Evolutionary conservation across 2,329 filamentous ascomycete species (phyloP), one percentile per base, ranked within the genome.

Genomic region (Calonectria hawksworthii): DNA sequence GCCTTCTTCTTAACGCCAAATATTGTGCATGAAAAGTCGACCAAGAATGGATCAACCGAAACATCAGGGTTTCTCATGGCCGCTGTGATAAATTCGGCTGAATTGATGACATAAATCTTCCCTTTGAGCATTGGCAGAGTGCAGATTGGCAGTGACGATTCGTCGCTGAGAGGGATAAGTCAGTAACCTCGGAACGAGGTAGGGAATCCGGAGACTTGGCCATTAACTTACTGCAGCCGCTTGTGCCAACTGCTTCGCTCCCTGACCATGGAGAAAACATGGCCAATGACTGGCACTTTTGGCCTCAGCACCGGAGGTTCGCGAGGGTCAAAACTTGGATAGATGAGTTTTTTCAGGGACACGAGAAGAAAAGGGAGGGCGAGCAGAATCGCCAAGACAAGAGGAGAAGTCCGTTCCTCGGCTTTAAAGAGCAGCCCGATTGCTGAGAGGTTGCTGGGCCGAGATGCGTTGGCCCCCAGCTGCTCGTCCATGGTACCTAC

Each of bases 31-130:
- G 78, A 64, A 0, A 86, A 83, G 14, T 86, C 82, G 0, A 84
- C 56, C 13, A 86, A 79, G 41, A 89, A 82, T 2, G 84, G 83
- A 30, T 86, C 85, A 76, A 89, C 88, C 0, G 83, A 84, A 28
- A 90, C 77, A 16, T 85, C 83, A 23, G 85, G 85, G 18, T 82
- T 83, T 23, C 86, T 84, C 59, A 88, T 80, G 7, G 86, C 84
- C 3, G 83, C 80, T 26, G 83, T 81, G 5, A 86, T 82, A 0
- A 89, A 75, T 0, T 78, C 68, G 0, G 88, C 85, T 0, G 83
- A 83, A 36, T 83, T 86, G 26, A 89, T 84, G 23, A 88, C 76
- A 75, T 90, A 90, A 16, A 87, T 80, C 54, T 86, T 86, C 23
- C 82, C 78, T 41, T 80, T 84, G 14, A 88, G 78, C 77, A 89